Base-by-base conservation (phyloP, 1,284 basidiomycete genomes). In the Sporisorium sorghi region DNA sequence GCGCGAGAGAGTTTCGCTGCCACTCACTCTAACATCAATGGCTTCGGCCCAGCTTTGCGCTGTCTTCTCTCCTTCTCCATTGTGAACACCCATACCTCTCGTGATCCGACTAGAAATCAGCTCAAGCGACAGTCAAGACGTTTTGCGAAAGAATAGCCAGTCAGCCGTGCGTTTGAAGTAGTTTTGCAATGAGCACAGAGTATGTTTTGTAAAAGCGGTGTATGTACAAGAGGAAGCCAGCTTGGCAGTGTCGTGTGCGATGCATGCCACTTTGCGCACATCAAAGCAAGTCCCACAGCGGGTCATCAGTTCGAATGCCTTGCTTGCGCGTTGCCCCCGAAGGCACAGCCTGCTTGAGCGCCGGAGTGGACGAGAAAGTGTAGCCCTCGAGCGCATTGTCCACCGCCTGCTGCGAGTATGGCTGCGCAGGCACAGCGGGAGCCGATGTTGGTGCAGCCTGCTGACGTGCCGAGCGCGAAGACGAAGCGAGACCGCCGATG, bases 201-300 rank as follows among this genome's bases (percentile, higher is more conserved):
- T 3, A n/a, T 37, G 35, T 37, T 14, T 37, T 17, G 35, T n/a
- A 44, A 28, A 8, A 46, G 42, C 26, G 42, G 50, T 42, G 39
- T 42, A 55, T 59, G 63, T 46, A 46, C 50, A 37, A 44, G 21
- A 26, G 28, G 24, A 23, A 42, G 61, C 37, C 14, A 37, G 9
- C 10, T 15, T 26, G 17, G 28, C 32, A 17, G 23, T 59, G 57
- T 55, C 53, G 58, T 49, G 58, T 67, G 49, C 19, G 17, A 19
- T 11, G 6, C 5, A 9, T 9, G 42, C 19, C 23, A 37, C 3
- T 35, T 10, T 23, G 30, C 5, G 10, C 7, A 23, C 26, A 51
- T 73, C 39, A 75, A 64, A 75, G 66, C 35, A 75, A 52, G 42
- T 71, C 68, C 73, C 73, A 75, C 3, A 75, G 68, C 35, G 68